Evolutionary conservation across 2,329 filamentous ascomycete species (phyloP), one percentile per base, ranked within the genome.

Genomic region (Epichloe aotearoae): DNA sequence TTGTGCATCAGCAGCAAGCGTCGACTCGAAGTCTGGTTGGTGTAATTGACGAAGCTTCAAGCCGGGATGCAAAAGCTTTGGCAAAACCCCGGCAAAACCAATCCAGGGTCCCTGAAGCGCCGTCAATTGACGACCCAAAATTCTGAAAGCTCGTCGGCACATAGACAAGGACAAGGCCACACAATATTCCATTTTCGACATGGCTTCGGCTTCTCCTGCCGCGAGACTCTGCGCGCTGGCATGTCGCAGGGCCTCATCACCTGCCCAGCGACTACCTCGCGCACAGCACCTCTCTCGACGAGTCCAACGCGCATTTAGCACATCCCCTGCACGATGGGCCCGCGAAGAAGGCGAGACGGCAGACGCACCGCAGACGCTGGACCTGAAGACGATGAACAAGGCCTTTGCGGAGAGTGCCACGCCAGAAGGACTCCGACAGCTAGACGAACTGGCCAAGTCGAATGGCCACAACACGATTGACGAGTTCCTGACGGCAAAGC

Each of bases 141-240:
- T 54, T 65, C 66, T 66, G 61, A 62, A 61, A 58, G 54, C 53
- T 56, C 55, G 30, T 36, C 14, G 7, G 14, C 14, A 6, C 40
- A 11, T 30, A 37, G 47, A 40, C 48, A 42, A 26, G 17, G 14
- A 34, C 42, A 42, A 42, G 10, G 20, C 40, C 40, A 42, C 47
- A 34, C 30, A 43, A 15, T 11, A 30, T 30, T 30, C 17, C 41
- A 46, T 6, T 3, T 36, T 44, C 26, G 42, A 56, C 57, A 70
- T 70, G 68, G 65, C 67, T 53, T 65, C 68, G 59, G 62, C 67
- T 56, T 65, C 65, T 51, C 61, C 59, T 56, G 65, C 65, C 57
- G 60, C 62, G 50, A 64, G 68, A 59, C 59, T 70, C 52, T 69
- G 67, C 56, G 52, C 58, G 38, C 50, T 64, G 52, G 59, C 61